Conservation (phyloP, 208 protist species). For the Leishmania lainsoni region DNA sequence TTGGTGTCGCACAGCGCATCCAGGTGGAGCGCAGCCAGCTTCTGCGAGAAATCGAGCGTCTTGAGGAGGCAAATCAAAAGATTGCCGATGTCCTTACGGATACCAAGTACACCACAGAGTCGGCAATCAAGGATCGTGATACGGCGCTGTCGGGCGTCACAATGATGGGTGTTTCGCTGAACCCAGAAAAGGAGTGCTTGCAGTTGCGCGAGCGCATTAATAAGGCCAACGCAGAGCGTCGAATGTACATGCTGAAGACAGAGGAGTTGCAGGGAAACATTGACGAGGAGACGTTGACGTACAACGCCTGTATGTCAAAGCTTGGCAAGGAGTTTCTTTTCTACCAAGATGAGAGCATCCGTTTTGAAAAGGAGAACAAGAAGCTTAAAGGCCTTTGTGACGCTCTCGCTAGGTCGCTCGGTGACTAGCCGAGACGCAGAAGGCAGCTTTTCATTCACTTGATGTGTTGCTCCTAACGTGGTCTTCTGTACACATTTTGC, state of each 20-base stretch:
- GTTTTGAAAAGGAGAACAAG: slow-evolving; percentile 74
- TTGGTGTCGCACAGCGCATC: slow-evolving; percentile 61
- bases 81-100: slow-evolving; percentile 54
- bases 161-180: slow-evolving; percentile 37
- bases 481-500: not conserved
- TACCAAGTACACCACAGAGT: slow-evolving; percentile 56
- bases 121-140: slow-evolving; percentile 43
- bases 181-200: slow-evolving; percentile 59
- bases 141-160: slow-evolving; percentile 50
- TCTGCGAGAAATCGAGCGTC: slow-evolving; percentile 58
- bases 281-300: slow-evolving; percentile 50
- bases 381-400: slow-evolving; percentile 73
- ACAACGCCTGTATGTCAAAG: slow-evolving; percentile 61
- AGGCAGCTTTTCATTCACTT: too few relatives aligned
- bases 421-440: slow-evolving; percentile 15
- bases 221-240: slow-evolving; percentile 54
- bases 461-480: not conserved
- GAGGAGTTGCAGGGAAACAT: slow-evolving; percentile 54
- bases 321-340: slow-evolving; percentile 63
- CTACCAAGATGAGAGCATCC: slow-evolving; percentile 62
- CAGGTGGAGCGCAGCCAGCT: slow-evolving; percentile 64
- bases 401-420: slow-evolving; percentile 51
- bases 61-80: slow-evolving; percentile 59
- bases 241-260: slow-evolving; percentile 50
- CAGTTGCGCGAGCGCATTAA: slow-evolving; percentile 69